These are phyloP conservation scores for Peterozyma toletana DNA, from an alignment of 805 yeast genomes.

Conservation along the genomic window DNA sequence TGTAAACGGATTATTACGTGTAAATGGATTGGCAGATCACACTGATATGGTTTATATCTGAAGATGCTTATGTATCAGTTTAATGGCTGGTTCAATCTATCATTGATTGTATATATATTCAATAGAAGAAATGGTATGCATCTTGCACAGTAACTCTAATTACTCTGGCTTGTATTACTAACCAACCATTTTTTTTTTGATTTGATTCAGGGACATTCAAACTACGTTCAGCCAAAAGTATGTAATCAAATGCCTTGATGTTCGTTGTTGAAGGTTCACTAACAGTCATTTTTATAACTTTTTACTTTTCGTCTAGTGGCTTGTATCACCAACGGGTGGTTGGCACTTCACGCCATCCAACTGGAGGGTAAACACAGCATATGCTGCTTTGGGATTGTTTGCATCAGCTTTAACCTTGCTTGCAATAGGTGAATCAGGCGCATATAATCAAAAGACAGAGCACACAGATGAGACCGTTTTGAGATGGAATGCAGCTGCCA, in stretches of 20 bases:
- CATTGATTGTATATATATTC: too few relatives aligned
- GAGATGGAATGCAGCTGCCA: slow-evolving; percentile 42
- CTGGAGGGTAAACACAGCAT: slow-evolving; percentile 34
- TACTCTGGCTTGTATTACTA: too few relatives aligned
- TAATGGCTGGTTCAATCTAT: too few relatives aligned
- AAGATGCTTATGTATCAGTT: too few relatives aligned
- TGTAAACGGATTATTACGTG: too few relatives aligned
- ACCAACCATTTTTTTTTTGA: neutral
- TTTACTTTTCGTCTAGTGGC: slow-evolving; percentile 16
- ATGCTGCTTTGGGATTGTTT: slow-evolving; percentile 31
- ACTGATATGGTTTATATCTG: too few relatives aligned
- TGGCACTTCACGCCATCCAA: slow-evolving; percentile 50
- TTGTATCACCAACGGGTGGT: slow-evolving; percentile 43
- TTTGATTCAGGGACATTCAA: neutral
- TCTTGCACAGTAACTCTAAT: too few relatives aligned
- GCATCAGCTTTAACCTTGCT: slow-evolving; percentile 24
- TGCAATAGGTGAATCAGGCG: slow-evolving; percentile 27
- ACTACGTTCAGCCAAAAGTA: slow-evolving; percentile 7
- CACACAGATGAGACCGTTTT: slow-evolving; percentile 30
- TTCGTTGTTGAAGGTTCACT: neutral
- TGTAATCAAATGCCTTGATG: neutral
- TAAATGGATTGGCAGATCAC: too few relatives aligned
- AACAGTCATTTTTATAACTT: neutral
- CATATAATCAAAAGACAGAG: slow-evolving; percentile 26
- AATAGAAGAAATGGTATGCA: too few relatives aligned